Conservation (phyloP, 148 eudicot species). For the Silene uniflora region DNA sequence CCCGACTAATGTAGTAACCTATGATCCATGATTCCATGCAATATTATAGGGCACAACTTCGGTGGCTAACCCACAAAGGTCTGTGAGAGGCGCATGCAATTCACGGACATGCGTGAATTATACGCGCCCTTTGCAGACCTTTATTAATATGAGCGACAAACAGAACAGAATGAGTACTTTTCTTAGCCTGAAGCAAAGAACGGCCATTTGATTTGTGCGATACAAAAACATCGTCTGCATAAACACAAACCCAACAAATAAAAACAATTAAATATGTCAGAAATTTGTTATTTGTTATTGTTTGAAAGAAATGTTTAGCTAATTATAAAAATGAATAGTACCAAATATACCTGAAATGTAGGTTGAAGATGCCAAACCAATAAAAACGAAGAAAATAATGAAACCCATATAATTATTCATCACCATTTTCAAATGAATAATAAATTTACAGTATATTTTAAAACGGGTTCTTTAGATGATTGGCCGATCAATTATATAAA, state of each 20-base stretch:
- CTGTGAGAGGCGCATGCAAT: too few relatives aligned
- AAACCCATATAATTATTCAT: constrained; percentile 33
- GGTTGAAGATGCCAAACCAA: constrained; percentile 45
- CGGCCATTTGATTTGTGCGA: constrained; percentile 48
- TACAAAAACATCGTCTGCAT: constrained; percentile 45
- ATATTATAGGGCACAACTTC: too few relatives aligned
- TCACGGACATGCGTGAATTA: too few relatives aligned
- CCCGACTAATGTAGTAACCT: too few relatives aligned
- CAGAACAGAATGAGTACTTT: constrained; percentile 25
- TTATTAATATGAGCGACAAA: background rate
- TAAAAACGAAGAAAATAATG: constrained; percentile 45
- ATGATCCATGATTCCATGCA: too few relatives aligned
- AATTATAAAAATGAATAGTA: background rate
- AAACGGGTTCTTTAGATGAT: background rate
- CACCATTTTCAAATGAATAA: constrained; percentile 29
- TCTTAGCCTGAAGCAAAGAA: constrained; percentile 52
- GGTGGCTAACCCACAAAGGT: too few relatives aligned
- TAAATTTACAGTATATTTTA: background rate
- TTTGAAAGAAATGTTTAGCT: background rate
- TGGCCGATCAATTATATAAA: constrained; percentile 19
- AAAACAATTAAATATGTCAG: background rate
- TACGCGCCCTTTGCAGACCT: too few relatives aligned
- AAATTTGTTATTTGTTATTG: background rate
- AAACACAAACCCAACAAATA: background rate
- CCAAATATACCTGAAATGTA: constrained; percentile 42